Conservation (phyloP, 345 rosid genomes). For the Populus deltoides region DNA sequence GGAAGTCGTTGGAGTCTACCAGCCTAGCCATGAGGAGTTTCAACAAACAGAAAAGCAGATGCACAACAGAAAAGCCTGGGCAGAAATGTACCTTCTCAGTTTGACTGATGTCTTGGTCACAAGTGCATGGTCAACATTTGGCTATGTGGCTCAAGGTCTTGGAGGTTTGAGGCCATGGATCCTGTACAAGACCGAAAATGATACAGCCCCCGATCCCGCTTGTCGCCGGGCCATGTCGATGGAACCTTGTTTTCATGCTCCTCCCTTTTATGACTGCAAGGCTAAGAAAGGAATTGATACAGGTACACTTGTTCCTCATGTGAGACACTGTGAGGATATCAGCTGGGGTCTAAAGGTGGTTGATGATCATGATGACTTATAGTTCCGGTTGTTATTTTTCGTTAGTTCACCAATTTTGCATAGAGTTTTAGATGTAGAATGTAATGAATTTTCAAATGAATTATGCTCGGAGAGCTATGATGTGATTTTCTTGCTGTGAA, state of each 20-base stretch:
- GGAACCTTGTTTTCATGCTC: constrained; percentile 38
- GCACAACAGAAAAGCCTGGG: constrained; percentile 32
- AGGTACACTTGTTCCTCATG: constrained; percentile 25
- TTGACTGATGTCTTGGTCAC: constrained; percentile 29
- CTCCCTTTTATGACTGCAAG: constrained; percentile 35
- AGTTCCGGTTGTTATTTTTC: background rate
- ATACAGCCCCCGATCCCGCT: constrained; percentile 28
- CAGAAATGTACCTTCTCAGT: constrained; percentile 31
- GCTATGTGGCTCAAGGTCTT: constrained; percentile 36
- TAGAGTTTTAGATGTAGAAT: background rate
- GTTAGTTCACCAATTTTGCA: background rate
- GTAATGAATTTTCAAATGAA: background rate
- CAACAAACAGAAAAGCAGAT: constrained; percentile 21
- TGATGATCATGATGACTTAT: constrained; percentile 14
- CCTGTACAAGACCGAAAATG: constrained; percentile 29
- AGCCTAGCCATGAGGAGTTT: constrained; percentile 32
- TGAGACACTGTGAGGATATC: constrained; percentile 34
- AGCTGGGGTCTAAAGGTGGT: constrained; percentile 36
- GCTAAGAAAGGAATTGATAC: constrained; percentile 27
- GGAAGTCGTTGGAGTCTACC: constrained; percentile 25
- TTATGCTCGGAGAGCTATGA: background rate
- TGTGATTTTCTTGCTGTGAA: background rate
- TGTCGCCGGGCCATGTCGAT: constrained; percentile 29
- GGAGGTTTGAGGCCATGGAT: constrained; percentile 34
- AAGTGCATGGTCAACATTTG: constrained; percentile 33